These are phyloP conservation scores for Ustilago shanxiensis DNA, from an alignment of 1,284 basidiomycete genomes.

Conservation along the genomic window DNA sequence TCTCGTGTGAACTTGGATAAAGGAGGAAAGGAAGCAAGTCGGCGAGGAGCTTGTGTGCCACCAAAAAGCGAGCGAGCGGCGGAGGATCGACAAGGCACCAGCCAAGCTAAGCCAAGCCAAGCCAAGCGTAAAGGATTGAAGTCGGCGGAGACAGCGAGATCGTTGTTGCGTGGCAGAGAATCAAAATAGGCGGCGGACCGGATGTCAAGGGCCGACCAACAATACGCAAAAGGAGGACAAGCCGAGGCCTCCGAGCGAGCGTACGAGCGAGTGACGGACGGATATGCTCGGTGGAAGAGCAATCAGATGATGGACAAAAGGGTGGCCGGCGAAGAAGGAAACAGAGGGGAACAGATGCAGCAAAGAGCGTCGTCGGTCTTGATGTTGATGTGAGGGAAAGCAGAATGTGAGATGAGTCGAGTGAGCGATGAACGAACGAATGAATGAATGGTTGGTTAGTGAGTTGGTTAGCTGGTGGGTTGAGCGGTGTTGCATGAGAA, in stretches of 20 bases:
- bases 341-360: not conserved
- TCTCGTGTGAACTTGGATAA: not conserved
- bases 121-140: too few relatives aligned
- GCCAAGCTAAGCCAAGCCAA: not conserved
- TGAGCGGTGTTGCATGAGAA: not conserved
- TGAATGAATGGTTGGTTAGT: not conserved
- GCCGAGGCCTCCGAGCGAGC: slow-evolving; percentile 28
- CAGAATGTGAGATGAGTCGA: not conserved
- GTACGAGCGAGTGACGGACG: not conserved
- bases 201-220: slow-evolving; percentile 20
- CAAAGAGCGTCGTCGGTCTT: not conserved
- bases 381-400: not conserved
- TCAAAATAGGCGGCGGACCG: not conserved
- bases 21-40: not conserved
- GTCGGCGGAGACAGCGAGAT: slow-evolving; percentile 2
- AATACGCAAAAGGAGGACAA: slow-evolving; percentile 7
- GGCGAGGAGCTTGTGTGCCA: too few relatives aligned
- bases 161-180: not conserved
- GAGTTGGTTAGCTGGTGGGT: not conserved
- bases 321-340: not conserved
- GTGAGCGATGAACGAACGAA: too few relatives aligned
- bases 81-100: slow-evolving; percentile 15
- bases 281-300: not conserved
- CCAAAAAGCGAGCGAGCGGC: too few relatives aligned
- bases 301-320: not conserved